These are phyloP conservation scores for Penicillium odoratum DNA, from an alignment of 495 filamentous ascomycete species.

Conservation along the genomic window DNA sequence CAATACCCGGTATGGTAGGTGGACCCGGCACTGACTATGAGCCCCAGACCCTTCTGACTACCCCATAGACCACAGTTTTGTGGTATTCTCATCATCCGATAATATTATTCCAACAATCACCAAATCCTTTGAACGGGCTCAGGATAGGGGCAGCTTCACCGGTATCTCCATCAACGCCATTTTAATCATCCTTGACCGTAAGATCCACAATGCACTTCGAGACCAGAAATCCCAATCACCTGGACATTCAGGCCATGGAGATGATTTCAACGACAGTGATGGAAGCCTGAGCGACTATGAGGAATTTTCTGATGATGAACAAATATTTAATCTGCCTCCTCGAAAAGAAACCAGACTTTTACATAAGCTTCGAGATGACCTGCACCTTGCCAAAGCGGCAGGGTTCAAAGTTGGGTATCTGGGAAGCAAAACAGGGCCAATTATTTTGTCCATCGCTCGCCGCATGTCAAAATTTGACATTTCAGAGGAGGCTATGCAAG, in stretches of 20 bases:
- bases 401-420: conserved; percentile 76
- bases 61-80: conserved; percentile 58
- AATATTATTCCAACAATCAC: conserved; percentile 47
- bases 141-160: conserved; percentile 15
- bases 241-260: not conserved
- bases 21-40: conserved; percentile 5
- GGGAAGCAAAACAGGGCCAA: conserved; percentile 49
- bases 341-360: conserved; percentile 14
- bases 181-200: conserved; percentile 39
- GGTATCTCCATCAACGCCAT: conserved; percentile 33
- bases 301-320: conserved; percentile 33
- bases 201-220: conserved; percentile 23
- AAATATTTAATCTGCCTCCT: conserved; percentile 33
- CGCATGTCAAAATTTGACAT: conserved; percentile 70
- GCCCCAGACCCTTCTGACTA: conserved; percentile 62
- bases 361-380: conserved; percentile 58
- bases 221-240: conserved; percentile 14
- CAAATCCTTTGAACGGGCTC: conserved; percentile 44
- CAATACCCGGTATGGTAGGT: too few relatives aligned
- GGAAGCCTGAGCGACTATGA: conserved; percentile 16
- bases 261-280: conserved; percentile 13
- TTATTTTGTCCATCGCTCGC: conserved; percentile 62
- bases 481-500: conserved; percentile 71
- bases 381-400: conserved; percentile 58
- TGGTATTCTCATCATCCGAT: conserved; percentile 58